phyloP scores from a whole-genome alignment of 129 eudicot genomes.

The Deinandra increscens region DNA sequence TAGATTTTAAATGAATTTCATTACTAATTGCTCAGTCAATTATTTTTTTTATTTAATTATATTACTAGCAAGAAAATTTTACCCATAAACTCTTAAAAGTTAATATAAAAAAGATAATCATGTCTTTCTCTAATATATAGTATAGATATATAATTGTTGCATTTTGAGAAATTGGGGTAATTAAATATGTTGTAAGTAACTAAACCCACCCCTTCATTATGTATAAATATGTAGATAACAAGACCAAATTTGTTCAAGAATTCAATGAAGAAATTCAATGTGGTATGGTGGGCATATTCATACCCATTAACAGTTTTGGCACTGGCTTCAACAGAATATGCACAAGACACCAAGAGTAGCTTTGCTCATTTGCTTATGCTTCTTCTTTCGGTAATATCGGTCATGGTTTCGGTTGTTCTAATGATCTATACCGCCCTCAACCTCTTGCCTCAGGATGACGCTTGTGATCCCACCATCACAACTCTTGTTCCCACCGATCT shows the following conservation, averaged over 20 bases:
- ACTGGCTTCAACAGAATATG: constrained; percentile 54
- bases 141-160: too few relatives aligned
- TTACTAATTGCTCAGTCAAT: too few relatives aligned
- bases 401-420: constrained; percentile 43
- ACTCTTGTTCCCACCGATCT: constrained; percentile 6
- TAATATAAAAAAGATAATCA: too few relatives aligned
- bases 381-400: constrained; percentile 48
- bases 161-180: too few relatives aligned
- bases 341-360: constrained; percentile 43
- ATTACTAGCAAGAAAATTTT: too few relatives aligned
- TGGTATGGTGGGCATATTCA: constrained; percentile 74
- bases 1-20: too few relatives aligned
- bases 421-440: constrained; percentile 53
- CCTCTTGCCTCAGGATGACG: constrained; percentile 32
- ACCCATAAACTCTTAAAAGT: too few relatives aligned
- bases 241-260: constrained; percentile 61
- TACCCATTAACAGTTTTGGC: constrained; percentile 55
- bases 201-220: background rate
- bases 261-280: constrained; percentile 59
- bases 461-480: constrained; percentile 18
- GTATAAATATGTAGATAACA: constrained; percentile 31
- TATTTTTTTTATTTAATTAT: too few relatives aligned
- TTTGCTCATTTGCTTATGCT: constrained; percentile 50
- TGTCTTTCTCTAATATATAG: too few relatives aligned
- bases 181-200: too few relatives aligned